Conservation (phyloP, 2,329 filamentous ascomycete species). For the Fusarium acutatum region DNA sequence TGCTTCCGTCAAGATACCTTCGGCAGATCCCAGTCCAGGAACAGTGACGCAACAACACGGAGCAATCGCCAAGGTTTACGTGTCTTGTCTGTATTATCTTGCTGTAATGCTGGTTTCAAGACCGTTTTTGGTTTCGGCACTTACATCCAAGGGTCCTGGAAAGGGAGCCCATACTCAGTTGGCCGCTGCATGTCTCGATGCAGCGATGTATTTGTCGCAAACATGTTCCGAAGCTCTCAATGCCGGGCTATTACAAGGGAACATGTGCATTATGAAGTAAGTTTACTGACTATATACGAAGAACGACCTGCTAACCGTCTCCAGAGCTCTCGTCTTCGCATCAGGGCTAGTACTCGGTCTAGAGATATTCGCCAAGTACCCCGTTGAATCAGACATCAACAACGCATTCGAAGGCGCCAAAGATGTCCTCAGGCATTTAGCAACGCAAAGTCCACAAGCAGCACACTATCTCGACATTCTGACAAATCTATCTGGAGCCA, state of each 20-base stretch:
- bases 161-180: slow-evolving; percentile 48
- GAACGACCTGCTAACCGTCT: not conserved
- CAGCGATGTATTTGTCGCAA: slow-evolving; percentile 63
- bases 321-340: slow-evolving; percentile 62
- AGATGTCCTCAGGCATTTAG: slow-evolving; percentile 58
- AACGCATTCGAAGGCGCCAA: slow-evolving; percentile 59
- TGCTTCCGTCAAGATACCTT: slow-evolving; percentile 36
- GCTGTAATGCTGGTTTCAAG: slow-evolving; percentile 65
- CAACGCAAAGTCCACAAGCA: slow-evolving; percentile 62
- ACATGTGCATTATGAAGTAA: slow-evolving; percentile 69
- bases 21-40: slow-evolving; percentile 2
- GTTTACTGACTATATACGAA: not conserved
- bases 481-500: slow-evolving; percentile 54
- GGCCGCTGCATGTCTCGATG: slow-evolving; percentile 63
- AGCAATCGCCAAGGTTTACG: slow-evolving; percentile 60
- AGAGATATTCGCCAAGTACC: slow-evolving; percentile 60
- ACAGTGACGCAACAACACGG: slow-evolving; percentile 38
- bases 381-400: slow-evolving; percentile 55
- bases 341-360: slow-evolving; percentile 66
- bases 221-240: slow-evolving; percentile 59
- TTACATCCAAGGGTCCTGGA: slow-evolving; percentile 49
- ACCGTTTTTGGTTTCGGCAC: slow-evolving; percentile 61
- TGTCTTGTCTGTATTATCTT: slow-evolving; percentile 67
- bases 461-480: slow-evolving; percentile 66
- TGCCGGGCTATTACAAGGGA: slow-evolving; percentile 56